phyloP scores from a whole-genome alignment of 176 grass and related monocot species.

The Aegilops speltoides region DNA sequence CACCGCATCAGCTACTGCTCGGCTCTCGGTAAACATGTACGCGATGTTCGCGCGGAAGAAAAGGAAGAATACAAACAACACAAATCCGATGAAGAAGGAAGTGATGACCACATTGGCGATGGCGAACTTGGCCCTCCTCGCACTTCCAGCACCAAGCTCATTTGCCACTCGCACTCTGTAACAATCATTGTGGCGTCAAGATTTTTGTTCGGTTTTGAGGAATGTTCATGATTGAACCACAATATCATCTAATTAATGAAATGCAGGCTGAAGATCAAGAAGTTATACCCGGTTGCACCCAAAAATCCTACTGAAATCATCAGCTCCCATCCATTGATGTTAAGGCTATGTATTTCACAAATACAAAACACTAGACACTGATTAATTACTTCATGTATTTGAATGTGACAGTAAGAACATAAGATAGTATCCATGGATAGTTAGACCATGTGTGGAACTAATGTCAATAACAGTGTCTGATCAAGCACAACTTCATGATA shows the following conservation, averaged over 20 bases:
- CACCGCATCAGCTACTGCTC: conserved; percentile 50
- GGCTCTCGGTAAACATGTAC: conserved; percentile 71
- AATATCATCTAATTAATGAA: background rate
- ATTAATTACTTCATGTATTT: background rate
- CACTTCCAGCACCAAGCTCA: conserved; percentile 80
- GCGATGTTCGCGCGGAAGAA: conserved; percentile 56
- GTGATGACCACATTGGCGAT: conserved; percentile 57
- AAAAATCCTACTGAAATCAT: conserved; percentile 84
- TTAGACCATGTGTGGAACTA: background rate
- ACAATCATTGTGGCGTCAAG: background rate
- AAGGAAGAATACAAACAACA: conserved; percentile 66
- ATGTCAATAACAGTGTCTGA: background rate
- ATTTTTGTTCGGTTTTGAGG: background rate
- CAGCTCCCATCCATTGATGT: conserved; percentile 98
- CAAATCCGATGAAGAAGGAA: conserved; percentile 46
- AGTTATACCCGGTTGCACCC: conserved; percentile 66
- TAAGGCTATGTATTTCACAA: conserved; percentile 53
- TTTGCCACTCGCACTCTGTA: conserved; percentile 82
- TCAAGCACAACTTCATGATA: too few species aligned
- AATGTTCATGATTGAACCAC: background rate
- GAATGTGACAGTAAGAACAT: background rate
- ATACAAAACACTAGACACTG: background rate
- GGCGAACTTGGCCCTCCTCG: conserved; percentile 58
- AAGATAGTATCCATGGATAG: background rate
- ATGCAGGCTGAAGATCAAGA: background rate